Evolutionary conservation across 1,284 basidiomycete genomes (phyloP).

Genomic region (Cystobasidium sp.): DNA sequence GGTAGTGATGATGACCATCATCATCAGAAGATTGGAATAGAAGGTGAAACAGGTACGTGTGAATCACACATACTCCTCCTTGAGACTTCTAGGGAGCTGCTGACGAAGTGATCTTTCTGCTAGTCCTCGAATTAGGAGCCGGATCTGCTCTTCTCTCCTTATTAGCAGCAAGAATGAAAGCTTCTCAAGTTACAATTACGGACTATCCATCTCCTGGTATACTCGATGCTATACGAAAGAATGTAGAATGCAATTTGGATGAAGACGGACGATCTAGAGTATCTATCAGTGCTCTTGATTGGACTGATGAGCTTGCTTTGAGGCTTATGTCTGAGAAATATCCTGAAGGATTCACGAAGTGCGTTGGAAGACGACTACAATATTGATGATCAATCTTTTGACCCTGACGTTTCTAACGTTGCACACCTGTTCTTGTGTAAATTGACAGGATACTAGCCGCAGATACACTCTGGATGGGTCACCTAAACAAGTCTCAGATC

Average conservation of each 20-base stretch:
- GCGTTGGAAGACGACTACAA: too few relatives aligned
- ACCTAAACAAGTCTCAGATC: slow-evolving; percentile 30
- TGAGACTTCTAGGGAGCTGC: too few relatives aligned
- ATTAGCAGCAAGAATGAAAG: slow-evolving; percentile 15
- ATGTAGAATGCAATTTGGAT: slow-evolving; percentile 27
- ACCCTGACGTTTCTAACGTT: not conserved
- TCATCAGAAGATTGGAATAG: slow-evolving; percentile 8
- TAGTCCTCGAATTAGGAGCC: slow-evolving; percentile 39
- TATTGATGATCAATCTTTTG: too few relatives aligned
- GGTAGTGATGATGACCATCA: not conserved
- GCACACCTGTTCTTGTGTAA: not conserved
- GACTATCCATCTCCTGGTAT: slow-evolving; percentile 33
- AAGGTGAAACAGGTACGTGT: slow-evolving; percentile 17
- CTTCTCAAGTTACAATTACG: slow-evolving; percentile 19
- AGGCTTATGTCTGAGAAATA: not conserved
- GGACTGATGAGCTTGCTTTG: slow-evolving; percentile 30
- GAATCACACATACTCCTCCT: too few relatives aligned
- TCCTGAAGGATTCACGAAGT: slow-evolving; percentile 37
- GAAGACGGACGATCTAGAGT: slow-evolving; percentile 3
- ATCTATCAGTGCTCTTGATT: slow-evolving; percentile 16
- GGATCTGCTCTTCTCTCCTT: slow-evolving; percentile 29
- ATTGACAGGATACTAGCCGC: slow-evolving; percentile 35
- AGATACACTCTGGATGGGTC: slow-evolving; percentile 40
- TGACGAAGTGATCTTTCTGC: not conserved
- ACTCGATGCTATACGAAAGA: slow-evolving; percentile 24